Base-by-base conservation (phyloP, 2,329 filamentous ascomycete genomes). In the Pseudopithomyces maydicus region DNA sequence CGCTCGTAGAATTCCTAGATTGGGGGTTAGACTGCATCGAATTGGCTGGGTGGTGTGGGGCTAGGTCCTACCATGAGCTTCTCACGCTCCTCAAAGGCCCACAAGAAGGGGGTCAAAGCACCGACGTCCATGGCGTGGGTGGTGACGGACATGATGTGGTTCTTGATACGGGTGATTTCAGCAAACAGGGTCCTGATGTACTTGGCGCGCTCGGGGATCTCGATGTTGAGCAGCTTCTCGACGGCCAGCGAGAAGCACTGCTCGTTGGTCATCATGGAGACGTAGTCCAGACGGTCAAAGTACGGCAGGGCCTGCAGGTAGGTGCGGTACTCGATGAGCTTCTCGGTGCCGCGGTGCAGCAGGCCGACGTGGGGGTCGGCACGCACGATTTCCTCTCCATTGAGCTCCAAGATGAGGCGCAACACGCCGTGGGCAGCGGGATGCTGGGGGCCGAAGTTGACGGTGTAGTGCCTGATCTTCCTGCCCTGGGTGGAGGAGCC, bases 211-310 rank as follows among this genome's bases (percentile, higher is more conserved):
- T 95, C 90, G 22, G 95, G 95, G 63, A 99, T 91, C 77, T 99
- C 96, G 65, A 99, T 84, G 79, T 99, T 99, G 71, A 99, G 84
- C 59, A 99, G 85, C 85, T 99, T 99, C 85, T 99, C 95, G 54
- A 98, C 94, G 19, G 92, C 95, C 65, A 99, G 85, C 36, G 92
- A 88, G 80, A 92, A 99, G 75, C 92, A 97, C 81, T 99, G 95
- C 84, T 99, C 95, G 80, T 99, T 99, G 73, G 95, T 99, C 95
- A 99, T 99, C 96, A 99, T 99, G 72, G 92, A 97, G 69, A 97
- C 93, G 79, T 99, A 99, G 80, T 99, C 95, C 78, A 99, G 85
- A 69, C 95, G 92, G 81, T 99, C 95, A 77, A 99, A 99, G 84
- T 99, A 99, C 55, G 95, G 95, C 74, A 99, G 84, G 56, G 95